Evolutionary conservation across 1,284 basidiomycete species (phyloP).

Genomic region (Sporisorium exsertum): DNA sequence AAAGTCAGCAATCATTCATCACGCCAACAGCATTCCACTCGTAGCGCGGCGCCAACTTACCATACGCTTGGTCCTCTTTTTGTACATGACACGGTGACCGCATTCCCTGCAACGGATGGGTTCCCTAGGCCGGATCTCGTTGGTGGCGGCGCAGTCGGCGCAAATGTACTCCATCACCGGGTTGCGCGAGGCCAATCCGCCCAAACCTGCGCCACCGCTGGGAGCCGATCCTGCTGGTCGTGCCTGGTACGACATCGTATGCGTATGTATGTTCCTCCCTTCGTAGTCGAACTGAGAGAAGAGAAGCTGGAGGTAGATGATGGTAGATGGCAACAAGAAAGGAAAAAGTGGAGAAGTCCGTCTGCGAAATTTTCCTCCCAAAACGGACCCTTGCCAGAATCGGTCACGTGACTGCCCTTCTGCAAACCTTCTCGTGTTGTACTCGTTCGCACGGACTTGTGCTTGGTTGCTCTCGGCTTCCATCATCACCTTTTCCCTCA

Average conservation of each 20-base stretch:
- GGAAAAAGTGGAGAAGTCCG: slow-evolving; percentile 33
- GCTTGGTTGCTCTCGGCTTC: neutral
- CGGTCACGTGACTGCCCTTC: slow-evolving; percentile 29
- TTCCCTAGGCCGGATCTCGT: slow-evolving; percentile 91
- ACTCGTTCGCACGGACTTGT: neutral
- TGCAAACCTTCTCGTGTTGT: slow-evolving; percentile 7
- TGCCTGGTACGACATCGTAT: slow-evolving; percentile 47
- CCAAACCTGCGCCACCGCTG: slow-evolving; percentile 36
- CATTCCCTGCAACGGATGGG: slow-evolving; percentile 96
- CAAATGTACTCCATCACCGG: slow-evolving; percentile 79
- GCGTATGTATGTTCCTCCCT: neutral
- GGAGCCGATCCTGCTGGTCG: slow-evolving; percentile 46
- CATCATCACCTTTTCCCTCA: neutral
- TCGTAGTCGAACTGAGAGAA: neutral
- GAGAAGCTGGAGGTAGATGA: slow-evolving; percentile 1
- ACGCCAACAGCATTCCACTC: neutral
- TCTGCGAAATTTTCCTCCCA: slow-evolving; percentile 20
- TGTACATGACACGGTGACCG: slow-evolving; percentile 99
- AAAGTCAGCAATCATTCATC: neutral
- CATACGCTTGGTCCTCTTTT: slow-evolving; percentile 91
- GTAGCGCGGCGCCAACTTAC: slow-evolving; percentile 74
- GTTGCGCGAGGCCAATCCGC: slow-evolving; percentile 43
- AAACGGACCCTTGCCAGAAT: slow-evolving; percentile 11
- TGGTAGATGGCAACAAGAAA: slow-evolving; percentile 7
- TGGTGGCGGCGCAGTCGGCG: slow-evolving; percentile 93